Conservation (phyloP, 495 filamentous ascomycete genomes). For the Delitschia confertaspora region DNA sequence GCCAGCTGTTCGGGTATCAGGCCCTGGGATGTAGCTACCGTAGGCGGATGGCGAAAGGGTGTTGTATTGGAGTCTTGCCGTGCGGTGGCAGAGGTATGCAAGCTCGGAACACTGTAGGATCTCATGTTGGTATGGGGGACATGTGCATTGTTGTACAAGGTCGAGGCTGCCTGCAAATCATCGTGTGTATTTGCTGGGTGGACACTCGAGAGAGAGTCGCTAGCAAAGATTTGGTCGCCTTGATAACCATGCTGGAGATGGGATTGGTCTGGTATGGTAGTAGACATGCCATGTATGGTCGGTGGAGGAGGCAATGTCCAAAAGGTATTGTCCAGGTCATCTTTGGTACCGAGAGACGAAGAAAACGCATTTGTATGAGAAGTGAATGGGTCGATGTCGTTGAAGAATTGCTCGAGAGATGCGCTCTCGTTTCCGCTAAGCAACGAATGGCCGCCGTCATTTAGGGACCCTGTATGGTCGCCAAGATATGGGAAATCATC, state of each 20-base stretch:
- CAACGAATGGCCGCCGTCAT: conserved; percentile 6
- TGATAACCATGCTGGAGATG: conserved; percentile 14
- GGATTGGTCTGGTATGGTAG: conserved; percentile 20
- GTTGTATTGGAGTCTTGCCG: neutral
- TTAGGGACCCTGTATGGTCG: neutral
- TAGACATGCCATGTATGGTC: conserved; percentile 20
- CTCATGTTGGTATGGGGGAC: conserved; percentile 3
- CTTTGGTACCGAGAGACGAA: neutral
- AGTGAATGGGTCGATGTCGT: conserved; percentile 5
- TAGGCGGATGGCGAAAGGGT: conserved; percentile 8
- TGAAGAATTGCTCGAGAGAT: conserved; percentile 18
- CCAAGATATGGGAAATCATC: too few species aligned
- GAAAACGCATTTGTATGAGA: neutral
- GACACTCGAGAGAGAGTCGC: neutral
- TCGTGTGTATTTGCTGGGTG: conserved; percentile 8
- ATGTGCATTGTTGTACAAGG: conserved; percentile 17
- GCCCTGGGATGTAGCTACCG: conserved; percentile 13
- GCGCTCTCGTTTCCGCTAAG: conserved; percentile 17
- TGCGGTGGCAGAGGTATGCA: conserved; percentile 2
- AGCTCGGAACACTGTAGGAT: conserved; percentile 9
- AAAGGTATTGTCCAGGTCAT: conserved; percentile 5
- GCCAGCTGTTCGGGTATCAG: conserved; percentile 17
- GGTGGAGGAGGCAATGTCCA: conserved; percentile 13
- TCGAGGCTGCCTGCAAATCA: conserved; percentile 15
- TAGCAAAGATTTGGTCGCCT: conserved; percentile 7